A percentile compares a stretch with the other conserved stretches of the same genome.
These are phyloP conservation scores for Triticum timopheevii DNA, from an alignment of 176 grass and related monocot genomes.

Conservation along the genomic window DNA sequence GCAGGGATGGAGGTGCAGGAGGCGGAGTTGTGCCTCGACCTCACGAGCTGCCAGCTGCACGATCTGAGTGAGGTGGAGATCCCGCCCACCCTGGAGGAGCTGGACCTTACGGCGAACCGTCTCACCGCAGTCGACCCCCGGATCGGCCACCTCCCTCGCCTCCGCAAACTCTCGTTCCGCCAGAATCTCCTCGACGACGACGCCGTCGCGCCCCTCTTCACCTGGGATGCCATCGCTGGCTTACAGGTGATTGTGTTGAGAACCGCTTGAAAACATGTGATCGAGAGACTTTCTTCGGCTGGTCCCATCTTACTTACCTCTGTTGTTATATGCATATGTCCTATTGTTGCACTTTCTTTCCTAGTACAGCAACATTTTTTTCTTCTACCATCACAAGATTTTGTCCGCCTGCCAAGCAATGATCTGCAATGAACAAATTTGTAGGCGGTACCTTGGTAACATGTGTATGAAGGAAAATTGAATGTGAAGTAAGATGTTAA, in stretches of 20 bases:
- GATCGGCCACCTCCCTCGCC: conserved; percentile 52
- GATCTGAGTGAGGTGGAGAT: conserved; percentile 88
- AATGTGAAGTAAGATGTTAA: neutral
- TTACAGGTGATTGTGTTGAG: conserved; percentile 50
- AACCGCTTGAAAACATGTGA: neutral
- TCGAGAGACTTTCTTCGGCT: no score
- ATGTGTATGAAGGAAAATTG: neutral
- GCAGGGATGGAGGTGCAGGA: conserved; percentile 36
- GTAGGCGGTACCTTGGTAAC: neutral
- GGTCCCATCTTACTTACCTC: neutral
- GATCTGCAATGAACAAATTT: neutral
- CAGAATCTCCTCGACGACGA: conserved; percentile 81
- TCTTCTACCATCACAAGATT: neutral
- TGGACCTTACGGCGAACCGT: conserved; percentile 92
- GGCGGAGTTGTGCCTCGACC: conserved; percentile 52
- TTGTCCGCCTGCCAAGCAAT: neutral
- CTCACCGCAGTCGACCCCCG: conserved; percentile 64
- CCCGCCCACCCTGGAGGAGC: conserved; percentile 69
- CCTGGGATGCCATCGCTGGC: conserved; percentile 64
- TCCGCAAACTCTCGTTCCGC: conserved; percentile 77
- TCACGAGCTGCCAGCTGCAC: conserved; percentile 87
- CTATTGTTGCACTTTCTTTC: neutral
- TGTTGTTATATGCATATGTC: conserved; percentile 6
- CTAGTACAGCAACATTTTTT: neutral
- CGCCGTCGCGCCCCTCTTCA: conserved; percentile 66